Evolutionary conservation across 257 asterid genomes (phyloP), one percentile per base, ranked within the genome.

Genomic region (Solanum paucissectum): DNA sequence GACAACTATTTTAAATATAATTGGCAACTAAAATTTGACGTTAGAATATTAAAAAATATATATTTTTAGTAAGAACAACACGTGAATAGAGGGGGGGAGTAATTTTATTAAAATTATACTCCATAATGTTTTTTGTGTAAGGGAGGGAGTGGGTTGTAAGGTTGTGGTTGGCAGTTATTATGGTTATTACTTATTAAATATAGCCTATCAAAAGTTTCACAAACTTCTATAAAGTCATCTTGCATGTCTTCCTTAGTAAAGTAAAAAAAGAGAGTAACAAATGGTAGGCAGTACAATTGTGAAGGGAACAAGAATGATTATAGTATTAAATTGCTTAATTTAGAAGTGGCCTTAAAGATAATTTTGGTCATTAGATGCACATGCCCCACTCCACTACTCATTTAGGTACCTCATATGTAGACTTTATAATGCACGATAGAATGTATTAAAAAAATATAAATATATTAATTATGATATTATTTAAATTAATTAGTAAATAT

Each of bases 101-200:
- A 69, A 13, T 29, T 69, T 36, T 1, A 5, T 12, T 21, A 21
- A 37, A 75, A 23, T 79, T 79, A 79, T 42, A 76, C 36, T 76
- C n/a, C 83, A 76, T 44, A n/a, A 23, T 76, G 34, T 62, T 6
- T 40, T 40, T 40, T n/a, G 11, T 12, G 18, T 0, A 76, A 76
- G 58, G 8, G 13, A 23, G 42, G 21, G n/a, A 46, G 29, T 29
- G 25, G 14, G 29, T 20, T 49, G 40, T 72, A 38, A 84, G 81
- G 52, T 60, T 85, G 85, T 44, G 32, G 62, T 77, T 38, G 90
- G 88, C 72, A 68, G 88, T 75, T 86, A 83, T 75, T 86, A 49
- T 88, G 81, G 91, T 90, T 90, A 75, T 64, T 76, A 79, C 60
- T 49, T 14, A 49, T 49, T 49, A 49, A 60, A 27, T 40, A 87